phyloP scores from a whole-genome alignment of 225 moss, liverwort and hornwort species.

The Marchantia paleacea region DNA sequence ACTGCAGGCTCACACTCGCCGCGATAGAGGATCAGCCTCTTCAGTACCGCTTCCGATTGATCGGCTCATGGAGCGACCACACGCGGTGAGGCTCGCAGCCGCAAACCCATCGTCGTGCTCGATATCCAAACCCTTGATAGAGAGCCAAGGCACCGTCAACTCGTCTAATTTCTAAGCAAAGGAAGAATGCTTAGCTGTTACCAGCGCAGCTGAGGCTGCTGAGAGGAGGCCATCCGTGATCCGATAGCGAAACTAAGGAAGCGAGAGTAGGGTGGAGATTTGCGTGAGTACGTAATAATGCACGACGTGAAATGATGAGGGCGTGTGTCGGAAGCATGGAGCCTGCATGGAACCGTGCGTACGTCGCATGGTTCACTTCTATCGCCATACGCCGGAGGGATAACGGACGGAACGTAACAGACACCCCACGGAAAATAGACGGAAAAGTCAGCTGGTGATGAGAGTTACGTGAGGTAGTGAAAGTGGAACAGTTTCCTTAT shows the following conservation, averaged over 20 bases:
- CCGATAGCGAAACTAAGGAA: background rate
- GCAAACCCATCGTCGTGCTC: too few relatives aligned
- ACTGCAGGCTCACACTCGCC: background rate
- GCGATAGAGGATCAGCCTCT: too few relatives aligned
- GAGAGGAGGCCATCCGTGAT: too few relatives aligned
- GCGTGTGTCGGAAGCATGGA: conserved; percentile 1
- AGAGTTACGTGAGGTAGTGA: background rate
- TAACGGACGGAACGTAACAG: background rate
- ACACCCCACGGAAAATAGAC: background rate
- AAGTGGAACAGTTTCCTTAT: background rate
- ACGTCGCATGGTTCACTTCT: conserved; percentile 4
- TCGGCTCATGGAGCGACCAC: too few relatives aligned
- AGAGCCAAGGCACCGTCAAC: too few relatives aligned
- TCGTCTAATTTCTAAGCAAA: too few relatives aligned
- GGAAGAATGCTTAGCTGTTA: background rate
- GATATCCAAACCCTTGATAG: too few relatives aligned
- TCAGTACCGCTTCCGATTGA: too few relatives aligned
- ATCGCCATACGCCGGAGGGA: background rate
- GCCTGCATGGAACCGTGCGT: conserved; percentile 4
- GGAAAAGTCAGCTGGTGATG: background rate
- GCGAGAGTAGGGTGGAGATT: background rate
- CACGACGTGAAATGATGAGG: conserved; percentile 11
- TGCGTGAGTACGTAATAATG: conserved; percentile 2
- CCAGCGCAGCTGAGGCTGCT: background rate
- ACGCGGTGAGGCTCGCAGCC: too few relatives aligned